Evolutionary conservation across 139 green algal genomes (phyloP).

Genomic region (Tetraselmis chui): DNA sequence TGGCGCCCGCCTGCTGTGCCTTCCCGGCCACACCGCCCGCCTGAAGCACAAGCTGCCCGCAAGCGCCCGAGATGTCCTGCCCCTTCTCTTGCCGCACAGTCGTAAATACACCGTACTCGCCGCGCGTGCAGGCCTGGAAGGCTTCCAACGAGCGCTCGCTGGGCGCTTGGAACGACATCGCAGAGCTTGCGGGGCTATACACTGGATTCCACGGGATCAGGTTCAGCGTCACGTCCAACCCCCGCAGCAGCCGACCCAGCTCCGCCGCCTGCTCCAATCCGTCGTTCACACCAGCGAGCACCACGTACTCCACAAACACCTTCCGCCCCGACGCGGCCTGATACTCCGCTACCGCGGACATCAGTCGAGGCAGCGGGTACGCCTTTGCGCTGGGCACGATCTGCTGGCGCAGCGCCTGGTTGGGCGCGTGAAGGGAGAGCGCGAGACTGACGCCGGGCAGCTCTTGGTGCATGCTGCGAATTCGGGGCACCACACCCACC

Average conservation of each 20-base stretch:
- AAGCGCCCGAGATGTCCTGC: constrained; percentile 76
- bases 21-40: constrained; percentile 5
- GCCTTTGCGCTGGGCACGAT: constrained; percentile 85
- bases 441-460: constrained; percentile 81
- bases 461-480: constrained; percentile 67
- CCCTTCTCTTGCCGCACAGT: constrained; percentile 91
- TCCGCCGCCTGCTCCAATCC: constrained; percentile 49
- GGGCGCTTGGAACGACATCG: constrained; percentile 45
- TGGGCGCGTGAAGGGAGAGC: constrained; percentile 89
- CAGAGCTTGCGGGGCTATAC: constrained; percentile 12
- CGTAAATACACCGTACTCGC: constrained; percentile 57
- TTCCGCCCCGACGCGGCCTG: constrained; percentile 33
- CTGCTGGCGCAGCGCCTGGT: constrained; percentile 63
- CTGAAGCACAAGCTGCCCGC: constrained; percentile 79
- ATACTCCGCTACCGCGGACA: constrained; percentile 75
- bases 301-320: constrained; percentile 93
- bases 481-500: constrained; percentile 72
- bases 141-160: constrained; percentile 15
- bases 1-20: no score
- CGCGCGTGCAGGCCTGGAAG: constrained; percentile 65
- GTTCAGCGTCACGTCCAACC: constrained; percentile 65
- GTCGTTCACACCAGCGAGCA: constrained; percentile 86
- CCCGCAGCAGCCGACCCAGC: constrained; percentile 37
- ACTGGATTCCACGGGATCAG: constrained; percentile 91
- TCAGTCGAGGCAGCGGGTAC: constrained; percentile 74